Base-by-base conservation (phyloP, 164 flowering plant species). In the Macadamia tetraphylla region DNA sequence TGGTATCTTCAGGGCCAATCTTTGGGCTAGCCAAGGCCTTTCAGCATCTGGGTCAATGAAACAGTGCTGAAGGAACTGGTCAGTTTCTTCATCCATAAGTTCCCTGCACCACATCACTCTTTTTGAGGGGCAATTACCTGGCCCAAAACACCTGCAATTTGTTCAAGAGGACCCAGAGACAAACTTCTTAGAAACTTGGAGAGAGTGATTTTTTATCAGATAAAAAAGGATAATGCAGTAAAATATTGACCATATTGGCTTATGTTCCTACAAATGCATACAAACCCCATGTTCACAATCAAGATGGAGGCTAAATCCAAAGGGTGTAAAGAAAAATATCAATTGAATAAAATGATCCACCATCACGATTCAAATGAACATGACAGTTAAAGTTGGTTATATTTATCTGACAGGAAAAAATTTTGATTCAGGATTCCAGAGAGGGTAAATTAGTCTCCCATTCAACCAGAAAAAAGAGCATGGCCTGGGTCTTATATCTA, bases 71-170 rank as follows among this genome's bases (percentile, higher is more conserved):
- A 94, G 78, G 78, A 91, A 94, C 72, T 88, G 83, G 40, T 81
- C 88, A 6, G 92, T 94, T 78, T 94, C 97, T 72, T 88, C 95
- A 60, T 85, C 90, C 69, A 85, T 62, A 68, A 94, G 77, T 72
- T 94, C 97, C 70, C 98, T 76, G 1, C 86, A 82, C 97, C 98
- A 91, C n/a, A 75, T 74, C 32, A 83, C 98, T 29, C 98, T 87
- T 71, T 85, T 80, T 10, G 85, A 68, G 17, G 85, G 78, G 75
- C 88, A 79, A 72, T 94, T 77, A 11, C 98, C 98, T 1, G 89
- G 90, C 2, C 98, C 98, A 67, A 70, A 83, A 78, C 98, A 94
- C 85, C 98, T 94, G 84, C 77, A 75, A 8, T 43, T 46, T 49
- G 13, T 11, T 60, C 6, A 55, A n/a, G 15, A 13, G 13, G 9